Percentiles rank a stretch among this genome's conserved stretches.
Conservation (phyloP, 495 filamentous ascomycete species). For the Talaromyces ruber region DNA sequence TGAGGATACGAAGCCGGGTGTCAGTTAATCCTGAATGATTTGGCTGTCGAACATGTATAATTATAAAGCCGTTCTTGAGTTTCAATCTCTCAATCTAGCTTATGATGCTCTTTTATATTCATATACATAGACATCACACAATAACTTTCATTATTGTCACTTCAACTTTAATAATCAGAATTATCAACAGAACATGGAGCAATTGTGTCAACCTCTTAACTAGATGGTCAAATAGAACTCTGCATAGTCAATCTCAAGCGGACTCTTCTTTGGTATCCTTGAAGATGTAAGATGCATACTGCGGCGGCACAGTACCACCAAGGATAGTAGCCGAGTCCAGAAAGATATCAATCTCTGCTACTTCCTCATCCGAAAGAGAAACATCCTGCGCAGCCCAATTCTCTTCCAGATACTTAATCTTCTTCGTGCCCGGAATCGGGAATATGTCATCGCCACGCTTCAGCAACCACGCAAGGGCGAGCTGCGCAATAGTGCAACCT, state of each 20-base stretch:
- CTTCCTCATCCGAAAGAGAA: slow-evolving; percentile 39
- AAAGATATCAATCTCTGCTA: slow-evolving; percentile 23
- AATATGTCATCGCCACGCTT: slow-evolving; percentile 45
- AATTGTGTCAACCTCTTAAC: no score
- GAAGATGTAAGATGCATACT: not conserved
- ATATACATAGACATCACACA: not conserved
- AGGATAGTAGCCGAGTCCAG: not conserved
- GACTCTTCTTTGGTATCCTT: slow-evolving; percentile 2
- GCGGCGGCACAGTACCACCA: not conserved
- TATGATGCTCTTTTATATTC: not conserved
- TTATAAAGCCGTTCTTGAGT: not conserved
- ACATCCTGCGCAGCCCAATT: slow-evolving; percentile 42
- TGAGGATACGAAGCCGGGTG: not conserved
- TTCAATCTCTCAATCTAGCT: not conserved
- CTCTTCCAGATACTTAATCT: slow-evolving; percentile 46
- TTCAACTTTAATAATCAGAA: not conserved
- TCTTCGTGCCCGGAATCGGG: slow-evolving; percentile 51
- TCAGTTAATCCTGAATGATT: not conserved
- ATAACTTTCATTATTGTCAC: not conserved
- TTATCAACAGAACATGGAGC: no score
- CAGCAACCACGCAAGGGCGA: slow-evolving; percentile 44
- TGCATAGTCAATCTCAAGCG: not conserved
- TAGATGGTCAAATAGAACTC: no score
- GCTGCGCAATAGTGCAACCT: slow-evolving; percentile 32
- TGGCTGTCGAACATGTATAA: not conserved